Evolutionary conservation across 352 stramenopile species (phyloP), one percentile per base, ranked within the genome.

Genomic region (Pythium dissimile): DNA sequence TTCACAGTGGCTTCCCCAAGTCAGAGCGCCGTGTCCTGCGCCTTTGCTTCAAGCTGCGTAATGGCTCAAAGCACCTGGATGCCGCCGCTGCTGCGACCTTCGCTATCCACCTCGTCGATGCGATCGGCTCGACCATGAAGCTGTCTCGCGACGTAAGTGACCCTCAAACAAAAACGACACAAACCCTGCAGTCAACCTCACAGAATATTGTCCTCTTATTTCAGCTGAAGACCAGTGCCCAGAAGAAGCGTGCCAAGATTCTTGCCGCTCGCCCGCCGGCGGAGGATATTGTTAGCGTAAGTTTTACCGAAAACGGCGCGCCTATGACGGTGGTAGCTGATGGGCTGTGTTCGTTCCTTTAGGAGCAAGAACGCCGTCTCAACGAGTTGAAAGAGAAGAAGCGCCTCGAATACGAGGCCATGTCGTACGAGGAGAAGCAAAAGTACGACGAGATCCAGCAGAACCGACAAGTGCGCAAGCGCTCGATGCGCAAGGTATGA

Each of bases 341-440:
- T 52, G 21, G 16, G 15, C 9, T 23, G 1, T 31, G 8, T 28
- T 53, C 37, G 24, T 10, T 34, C 42, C 43, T 37, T 30, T 21
- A 91, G 81, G 77, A 81, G n/a, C 50, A 72, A 53, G 37, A 63
- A 10, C 73, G 69, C 66, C 77, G 72, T 30, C 62, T 76, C 42
- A 70, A 71, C 30, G 73, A 89, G 34, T 46, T 83, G 23, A 77
- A 74, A 41, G 82, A 90, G 66, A 90, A 89, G 71, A 92, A 92
- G 59, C 70, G 86, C 16, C 78, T 87, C 45, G 67, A 92, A 51
- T 92, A 92, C 62, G 69, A 86, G 35, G 76, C 71, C 26, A 67
- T 92, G 53, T 89, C 80, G 57, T 90, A 90, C 62, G 82, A 89
- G 42, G 77, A 90, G 54, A 82, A 92, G 71, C 80, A 89, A 59